phyloP scores from a whole-genome alignment of 805 yeast genomes.

The Schizosaccharomyces lindneri region DNA sequence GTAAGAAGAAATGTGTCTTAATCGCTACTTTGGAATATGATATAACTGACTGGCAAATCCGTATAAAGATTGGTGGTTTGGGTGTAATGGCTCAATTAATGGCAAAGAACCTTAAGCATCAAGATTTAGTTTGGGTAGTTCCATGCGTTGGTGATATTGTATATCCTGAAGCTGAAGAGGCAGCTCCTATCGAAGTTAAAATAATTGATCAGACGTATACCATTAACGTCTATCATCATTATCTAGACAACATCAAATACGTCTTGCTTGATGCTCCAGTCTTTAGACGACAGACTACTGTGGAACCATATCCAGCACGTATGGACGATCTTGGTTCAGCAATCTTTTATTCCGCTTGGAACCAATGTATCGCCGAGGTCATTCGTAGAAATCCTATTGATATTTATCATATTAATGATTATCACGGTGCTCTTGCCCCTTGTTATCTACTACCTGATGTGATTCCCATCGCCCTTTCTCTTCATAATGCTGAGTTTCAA shows the following conservation, averaged over 20 bases:
- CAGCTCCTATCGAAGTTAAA: neutral
- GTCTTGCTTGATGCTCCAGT: constrained; percentile 3
- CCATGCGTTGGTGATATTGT: constrained; percentile 2
- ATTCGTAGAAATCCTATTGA: neutral
- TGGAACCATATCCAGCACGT: constrained; percentile 3
- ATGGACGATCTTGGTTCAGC: constrained; percentile 3
- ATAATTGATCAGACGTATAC: neutral
- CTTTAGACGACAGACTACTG: neutral
- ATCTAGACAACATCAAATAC: neutral
- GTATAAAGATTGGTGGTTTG: constrained; percentile 3
- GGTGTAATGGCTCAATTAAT: constrained; percentile 3
- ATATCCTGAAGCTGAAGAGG: neutral
- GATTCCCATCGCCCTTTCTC: neutral
- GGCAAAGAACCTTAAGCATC: neutral
- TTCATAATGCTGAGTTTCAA: constrained; percentile 2
- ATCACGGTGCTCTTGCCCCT: constrained; percentile 3
- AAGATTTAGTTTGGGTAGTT: constrained; percentile 3
- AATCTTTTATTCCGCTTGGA: constrained; percentile 3
- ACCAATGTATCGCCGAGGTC: constrained; percentile 3
- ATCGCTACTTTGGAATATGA: constrained; percentile 3
- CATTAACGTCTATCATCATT: neutral
- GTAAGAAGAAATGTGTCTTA: neutral
- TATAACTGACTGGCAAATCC: constrained; percentile 1
- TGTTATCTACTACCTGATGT: constrained; percentile 1
- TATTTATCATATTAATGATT: constrained; percentile 2